These are phyloP conservation scores for Adiantum capillusveneris DNA, from an alignment of 75 land plant genomes.

Conservation along the genomic window DNA sequence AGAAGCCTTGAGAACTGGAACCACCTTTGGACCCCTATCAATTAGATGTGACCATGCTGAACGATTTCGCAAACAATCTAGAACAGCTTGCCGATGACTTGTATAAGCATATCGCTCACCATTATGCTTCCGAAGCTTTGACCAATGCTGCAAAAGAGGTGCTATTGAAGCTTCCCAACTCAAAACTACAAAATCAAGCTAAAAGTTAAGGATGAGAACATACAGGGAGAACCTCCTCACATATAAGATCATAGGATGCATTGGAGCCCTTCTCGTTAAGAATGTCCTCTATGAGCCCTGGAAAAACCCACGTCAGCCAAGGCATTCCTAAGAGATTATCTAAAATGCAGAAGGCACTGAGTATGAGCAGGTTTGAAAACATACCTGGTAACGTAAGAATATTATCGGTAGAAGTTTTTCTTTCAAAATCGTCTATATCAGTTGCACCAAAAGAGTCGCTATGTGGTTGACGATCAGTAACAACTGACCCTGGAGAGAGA, in stretches of 20 bases:
- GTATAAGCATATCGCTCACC: slow-evolving; percentile 81
- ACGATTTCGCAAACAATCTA: slow-evolving; percentile 68
- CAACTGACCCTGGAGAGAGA: slow-evolving; percentile 3
- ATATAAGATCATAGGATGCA: slow-evolving; percentile 61
- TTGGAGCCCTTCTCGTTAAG: slow-evolving; percentile 37
- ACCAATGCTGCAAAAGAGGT: slow-evolving; percentile 55
- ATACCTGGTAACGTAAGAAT: slow-evolving; percentile 3
- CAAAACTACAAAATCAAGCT: too few species aligned
- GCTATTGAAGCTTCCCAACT: background rate
- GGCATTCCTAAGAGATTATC: background rate
- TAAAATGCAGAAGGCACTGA: too few species aligned
- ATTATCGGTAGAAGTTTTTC: background rate
- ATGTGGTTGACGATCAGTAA: background rate
- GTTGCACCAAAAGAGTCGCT: background rate
- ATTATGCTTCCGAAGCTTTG: slow-evolving; percentile 64
- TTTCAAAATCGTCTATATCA: background rate
- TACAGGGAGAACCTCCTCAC: slow-evolving; percentile 75
- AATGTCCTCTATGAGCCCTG: slow-evolving; percentile 68
- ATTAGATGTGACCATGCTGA: slow-evolving; percentile 66
- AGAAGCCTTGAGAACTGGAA: background rate
- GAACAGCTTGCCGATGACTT: slow-evolving; percentile 72
- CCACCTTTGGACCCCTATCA: slow-evolving; percentile 81
- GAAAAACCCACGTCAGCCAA: background rate
- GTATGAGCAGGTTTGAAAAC: background rate
- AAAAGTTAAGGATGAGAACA: slow-evolving; percentile 8